A percentile compares a stretch with the other conserved stretches of the same genome.
Evolutionary conservation across 129 eudicot species (phyloP).

Genomic region (Lactuca sativa): DNA sequence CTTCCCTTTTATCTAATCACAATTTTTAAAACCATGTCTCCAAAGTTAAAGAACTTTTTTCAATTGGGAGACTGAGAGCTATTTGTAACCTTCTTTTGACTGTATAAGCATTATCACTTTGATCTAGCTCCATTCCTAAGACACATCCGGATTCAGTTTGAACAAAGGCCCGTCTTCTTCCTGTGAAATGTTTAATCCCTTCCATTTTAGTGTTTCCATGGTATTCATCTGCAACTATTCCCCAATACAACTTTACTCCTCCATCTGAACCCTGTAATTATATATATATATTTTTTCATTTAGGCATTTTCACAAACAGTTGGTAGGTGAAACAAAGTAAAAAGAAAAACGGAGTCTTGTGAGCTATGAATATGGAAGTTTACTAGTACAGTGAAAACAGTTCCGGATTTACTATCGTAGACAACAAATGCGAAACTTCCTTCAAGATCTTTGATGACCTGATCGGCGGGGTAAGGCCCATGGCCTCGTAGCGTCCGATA

Average conservation of each 20-base stretch:
- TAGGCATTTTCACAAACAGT: conserved; percentile 9
- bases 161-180: too few species aligned
- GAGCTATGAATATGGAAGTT: neutral
- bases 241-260: conserved; percentile 89
- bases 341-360: neutral
- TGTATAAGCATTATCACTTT: too few species aligned
- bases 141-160: too few species aligned
- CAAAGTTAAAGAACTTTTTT: too few species aligned
- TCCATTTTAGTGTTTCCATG: too few species aligned
- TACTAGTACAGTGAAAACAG: conserved; percentile 91
- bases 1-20: too few species aligned
- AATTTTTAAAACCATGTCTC: too few species aligned
- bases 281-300: neutral
- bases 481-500: conserved; percentile 83
- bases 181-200: too few species aligned
- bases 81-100: too few species aligned
- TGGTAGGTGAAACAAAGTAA: neutral
- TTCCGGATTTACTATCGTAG: conserved; percentile 78
- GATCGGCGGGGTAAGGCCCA: conserved; percentile 94
- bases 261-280: conserved; percentile 75
- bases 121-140: too few species aligned
- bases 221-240: conserved; percentile 87
- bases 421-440: conserved; percentile 91
- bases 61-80: too few species aligned
- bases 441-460: conserved; percentile 83